Evolutionary conservation across 495 filamentous ascomycete genomes (phyloP).

Genomic region (Staphylotrichum tortipilum): DNA sequence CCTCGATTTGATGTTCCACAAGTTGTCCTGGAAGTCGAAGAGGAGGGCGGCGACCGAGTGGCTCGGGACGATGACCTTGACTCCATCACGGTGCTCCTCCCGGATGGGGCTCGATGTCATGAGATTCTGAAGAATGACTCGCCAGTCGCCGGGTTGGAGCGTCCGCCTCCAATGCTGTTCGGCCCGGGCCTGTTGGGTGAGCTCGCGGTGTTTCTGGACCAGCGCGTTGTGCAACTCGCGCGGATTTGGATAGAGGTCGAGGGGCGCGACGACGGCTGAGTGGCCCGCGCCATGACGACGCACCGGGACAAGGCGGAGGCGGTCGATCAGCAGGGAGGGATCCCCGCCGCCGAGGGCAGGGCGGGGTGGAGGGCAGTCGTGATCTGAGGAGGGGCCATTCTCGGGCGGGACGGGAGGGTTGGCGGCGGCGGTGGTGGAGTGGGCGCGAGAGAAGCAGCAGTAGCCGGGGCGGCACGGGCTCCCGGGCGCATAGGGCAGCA

Average conservation of each 20-base stretch:
- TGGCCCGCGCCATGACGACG: constrained; percentile 8
- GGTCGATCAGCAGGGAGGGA: constrained; percentile 6
- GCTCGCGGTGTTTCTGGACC: background rate
- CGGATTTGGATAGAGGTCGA: constrained; percentile 9
- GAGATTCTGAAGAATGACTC: constrained; percentile 16
- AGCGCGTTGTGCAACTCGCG: constrained; percentile 7
- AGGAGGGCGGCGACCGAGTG: constrained; percentile 1
- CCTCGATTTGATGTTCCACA: constrained; percentile 17
- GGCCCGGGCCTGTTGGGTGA: constrained; percentile 4
- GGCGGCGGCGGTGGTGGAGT: background rate
- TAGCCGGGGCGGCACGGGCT: no score
- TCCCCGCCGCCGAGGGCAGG: background rate
- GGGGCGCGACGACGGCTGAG: constrained; percentile 19
- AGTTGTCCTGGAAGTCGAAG: background rate
- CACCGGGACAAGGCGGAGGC: constrained; percentile 17
- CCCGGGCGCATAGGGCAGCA: no score
- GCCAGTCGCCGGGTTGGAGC: constrained; percentile 18
- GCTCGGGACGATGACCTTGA: constrained; percentile 14
- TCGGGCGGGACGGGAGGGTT: background rate
- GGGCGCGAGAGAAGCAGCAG: background rate
- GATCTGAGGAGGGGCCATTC: no score
- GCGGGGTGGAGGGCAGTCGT: background rate
- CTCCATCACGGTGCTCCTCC: background rate
- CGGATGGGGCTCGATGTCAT: constrained; percentile 12
- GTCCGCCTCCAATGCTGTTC: background rate